Evolutionary conservation across 2,329 filamentous ascomycete genomes (phyloP), one percentile per base, ranked within the genome.

Genomic region (Passalora sequoiae): DNA sequence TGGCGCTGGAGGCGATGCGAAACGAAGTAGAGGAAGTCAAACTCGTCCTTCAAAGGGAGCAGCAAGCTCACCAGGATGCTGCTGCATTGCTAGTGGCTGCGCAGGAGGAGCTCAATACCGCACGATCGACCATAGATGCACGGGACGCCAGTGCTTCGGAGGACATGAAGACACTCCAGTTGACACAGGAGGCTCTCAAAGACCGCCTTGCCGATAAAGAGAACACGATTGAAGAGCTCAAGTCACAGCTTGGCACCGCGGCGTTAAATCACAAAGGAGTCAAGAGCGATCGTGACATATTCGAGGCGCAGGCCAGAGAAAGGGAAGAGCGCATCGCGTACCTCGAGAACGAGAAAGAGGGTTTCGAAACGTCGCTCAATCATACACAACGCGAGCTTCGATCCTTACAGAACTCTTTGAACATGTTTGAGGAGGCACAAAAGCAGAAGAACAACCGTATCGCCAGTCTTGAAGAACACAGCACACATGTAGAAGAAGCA

Each of bases 241-340:
- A 37, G 10, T 35, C 46, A 4, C 19, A 37, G 20, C 21, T 50
- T n/a, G 21, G 30, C 40, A 42, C 35, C 12, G 27, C 21, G 16
- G n/a, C n/a, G 20, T 17, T 21, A 13, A n/a, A 36, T 13, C 6
- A 40, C 17, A 24, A 20, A 9, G 3, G 45, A 24, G 39, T 57
- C 15, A 53, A 55, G 24, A 49, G 45, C n/a, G 50, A 52, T n/a
- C 40, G 55, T 7, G 49, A 54, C 10, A 49, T 43, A 5, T 50
- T 55, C 25, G 38, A 47, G 17, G 38, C 51, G 20, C 50, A 54
- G 30, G 40, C 41, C 15, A 28, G 21, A 22, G 33, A 36, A 24
- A 12, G 20, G 33, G 33, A 36, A 36, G 33, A 20, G 7, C 33
- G 33, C 19, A 36, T 36, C 20, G 33, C 19, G 17, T 12, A 36